Conservation (phyloP, 2,329 filamentous ascomycete species). For the Sclerotinia spermophila region DNA sequence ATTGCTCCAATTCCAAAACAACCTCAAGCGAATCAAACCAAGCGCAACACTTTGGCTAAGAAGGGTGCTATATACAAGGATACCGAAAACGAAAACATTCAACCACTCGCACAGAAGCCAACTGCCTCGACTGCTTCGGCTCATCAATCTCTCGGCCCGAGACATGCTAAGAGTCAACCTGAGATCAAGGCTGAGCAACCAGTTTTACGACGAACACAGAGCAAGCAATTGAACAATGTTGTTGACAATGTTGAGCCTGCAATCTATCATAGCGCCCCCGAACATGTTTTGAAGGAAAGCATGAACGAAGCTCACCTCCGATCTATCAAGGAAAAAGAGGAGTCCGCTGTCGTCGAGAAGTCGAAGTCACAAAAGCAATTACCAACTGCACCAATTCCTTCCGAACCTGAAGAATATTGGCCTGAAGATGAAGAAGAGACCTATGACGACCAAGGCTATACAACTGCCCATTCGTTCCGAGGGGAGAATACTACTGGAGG, state of each 20-base stretch:
- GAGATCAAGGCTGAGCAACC: conserved; percentile 31
- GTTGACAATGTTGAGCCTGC: not conserved
- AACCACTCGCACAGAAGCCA: conserved; percentile 32
- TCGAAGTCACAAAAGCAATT: conserved; percentile 21
- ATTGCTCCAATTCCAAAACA: conserved; percentile 28
- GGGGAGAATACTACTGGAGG: conserved; percentile 68
- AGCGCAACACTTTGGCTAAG: conserved; percentile 49
- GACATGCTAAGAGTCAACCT: conserved; percentile 34
- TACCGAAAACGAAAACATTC: conserved; percentile 36
- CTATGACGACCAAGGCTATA: conserved; percentile 64
- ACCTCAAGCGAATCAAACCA: conserved; percentile 34
- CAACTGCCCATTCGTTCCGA: conserved; percentile 72
- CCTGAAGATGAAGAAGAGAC: conserved; percentile 67
- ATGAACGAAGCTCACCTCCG: conserved; percentile 19
- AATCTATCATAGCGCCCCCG: conserved; percentile 7
- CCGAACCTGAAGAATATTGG: conserved; percentile 69
- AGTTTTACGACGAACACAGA: conserved; percentile 29
- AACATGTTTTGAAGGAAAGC: conserved; percentile 8
- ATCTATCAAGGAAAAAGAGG: conserved; percentile 12
- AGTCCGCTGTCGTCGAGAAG: conserved; percentile 1
- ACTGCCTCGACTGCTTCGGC: conserved; percentile 28
- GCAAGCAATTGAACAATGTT: conserved; percentile 21
- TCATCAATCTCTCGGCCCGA: conserved; percentile 33
- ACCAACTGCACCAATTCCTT: conserved; percentile 27
- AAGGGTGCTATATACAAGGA: conserved; percentile 54